A percentile compares a stretch with the other conserved stretches of the same genome.
Conservation (phyloP, 768 basidiomycete genomes). For the Russula emetica region DNA sequence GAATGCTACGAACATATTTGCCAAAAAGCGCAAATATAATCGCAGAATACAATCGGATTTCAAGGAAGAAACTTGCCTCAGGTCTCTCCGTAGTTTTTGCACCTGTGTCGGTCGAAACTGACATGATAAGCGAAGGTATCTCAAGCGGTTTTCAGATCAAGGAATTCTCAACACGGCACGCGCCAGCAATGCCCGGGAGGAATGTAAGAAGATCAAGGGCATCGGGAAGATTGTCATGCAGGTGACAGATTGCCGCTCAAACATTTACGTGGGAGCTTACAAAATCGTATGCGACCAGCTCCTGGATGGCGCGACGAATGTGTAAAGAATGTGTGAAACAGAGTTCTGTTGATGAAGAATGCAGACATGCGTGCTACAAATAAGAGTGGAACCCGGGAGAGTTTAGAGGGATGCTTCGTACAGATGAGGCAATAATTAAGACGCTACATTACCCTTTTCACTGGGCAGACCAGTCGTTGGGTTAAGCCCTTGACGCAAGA, state of each 20-base stretch:
- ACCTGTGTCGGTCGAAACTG: neutral
- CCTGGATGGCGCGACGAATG: slow-evolving; percentile 11
- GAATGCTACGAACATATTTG: neutral
- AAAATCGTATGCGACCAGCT: slow-evolving; percentile 1
- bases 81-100: slow-evolving; percentile 35
- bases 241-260: slow-evolving; percentile 9
- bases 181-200: slow-evolving; percentile 22
- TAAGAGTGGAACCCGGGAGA: slow-evolving; percentile 8
- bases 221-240: slow-evolving; percentile 27
- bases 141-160: slow-evolving; percentile 22
- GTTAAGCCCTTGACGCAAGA: slow-evolving; percentile 6
- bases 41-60: slow-evolving; percentile 74
- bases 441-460: slow-evolving; percentile 20
- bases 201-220: slow-evolving; percentile 27
- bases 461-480: slow-evolving; percentile 6
- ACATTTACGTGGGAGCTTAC: slow-evolving; percentile 2
- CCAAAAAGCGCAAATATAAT: slow-evolving; percentile 61
- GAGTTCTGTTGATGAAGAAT: slow-evolving; percentile 11
- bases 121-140: slow-evolving; percentile 17
- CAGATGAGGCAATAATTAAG: slow-evolving; percentile 24
- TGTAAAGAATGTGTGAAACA: slow-evolving; percentile 7
- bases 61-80: slow-evolving; percentile 69
- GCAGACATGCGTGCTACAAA: slow-evolving; percentile 22
- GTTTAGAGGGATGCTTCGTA: slow-evolving; percentile 20
- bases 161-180: slow-evolving; percentile 25